Conservation (phyloP, 768 basidiomycete genomes). For the Panaeolus cyanescens region DNA sequence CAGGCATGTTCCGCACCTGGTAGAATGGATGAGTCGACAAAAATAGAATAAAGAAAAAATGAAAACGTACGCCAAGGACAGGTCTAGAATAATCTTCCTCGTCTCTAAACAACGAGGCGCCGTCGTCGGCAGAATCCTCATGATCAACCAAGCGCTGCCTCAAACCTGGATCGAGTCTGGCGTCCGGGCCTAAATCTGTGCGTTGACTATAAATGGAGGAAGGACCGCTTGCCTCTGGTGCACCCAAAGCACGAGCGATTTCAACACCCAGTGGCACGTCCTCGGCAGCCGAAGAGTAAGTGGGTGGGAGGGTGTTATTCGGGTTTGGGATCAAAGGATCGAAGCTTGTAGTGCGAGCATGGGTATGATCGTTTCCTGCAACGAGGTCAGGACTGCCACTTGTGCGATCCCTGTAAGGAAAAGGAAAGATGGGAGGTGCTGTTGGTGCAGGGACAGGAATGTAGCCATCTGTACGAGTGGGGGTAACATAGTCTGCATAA, state of each 20-base stretch:
- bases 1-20: constrained; percentile 60
- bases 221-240: constrained; percentile 15
- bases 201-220: constrained; percentile 33
- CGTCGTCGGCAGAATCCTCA: constrained; percentile 21
- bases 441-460: constrained; percentile 49
- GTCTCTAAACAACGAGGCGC: constrained; percentile 38
- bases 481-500: constrained; percentile 46
- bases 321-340: background rate
- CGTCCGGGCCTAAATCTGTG: constrained; percentile 36
- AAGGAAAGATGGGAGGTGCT: constrained; percentile 30
- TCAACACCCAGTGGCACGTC: background rate
- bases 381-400: constrained; percentile 16
- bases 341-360: background rate
- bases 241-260: background rate
- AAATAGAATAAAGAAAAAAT: background rate
- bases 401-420: constrained; percentile 32
- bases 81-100: constrained; percentile 58
- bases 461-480: constrained; percentile 37
- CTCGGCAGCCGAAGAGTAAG: background rate
- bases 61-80: constrained; percentile 51
- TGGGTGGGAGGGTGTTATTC: background rate
- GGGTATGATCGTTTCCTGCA: background rate
- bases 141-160: constrained; percentile 32
- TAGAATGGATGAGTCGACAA: background rate
- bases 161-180: constrained; percentile 46